Percentiles rank a stretch among this genome's conserved stretches.
Conservation (phyloP, 148 eudicot species). For the Camellia sinensis region DNA sequence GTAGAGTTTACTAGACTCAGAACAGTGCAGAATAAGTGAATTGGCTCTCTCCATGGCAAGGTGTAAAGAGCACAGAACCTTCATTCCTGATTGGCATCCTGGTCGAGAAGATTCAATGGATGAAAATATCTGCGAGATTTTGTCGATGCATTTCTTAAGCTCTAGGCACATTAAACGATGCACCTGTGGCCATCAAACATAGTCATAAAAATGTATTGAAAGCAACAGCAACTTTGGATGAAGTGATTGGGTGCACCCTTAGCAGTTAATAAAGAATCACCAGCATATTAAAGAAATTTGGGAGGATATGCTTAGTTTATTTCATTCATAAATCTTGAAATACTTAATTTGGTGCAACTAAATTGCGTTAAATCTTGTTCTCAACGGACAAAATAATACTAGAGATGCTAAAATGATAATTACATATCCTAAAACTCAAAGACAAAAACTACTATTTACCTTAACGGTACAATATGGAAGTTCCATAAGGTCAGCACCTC, state of each 20-base stretch:
- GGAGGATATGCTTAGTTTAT: neutral
- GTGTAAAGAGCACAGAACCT: neutral
- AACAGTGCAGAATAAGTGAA: neutral
- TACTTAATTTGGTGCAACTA: neutral
- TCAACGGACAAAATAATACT: neutral
- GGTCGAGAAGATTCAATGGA: conserved; percentile 11
- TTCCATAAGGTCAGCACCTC: neutral
- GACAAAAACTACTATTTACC: neutral
- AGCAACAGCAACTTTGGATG: neutral
- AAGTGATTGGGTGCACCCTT: neutral
- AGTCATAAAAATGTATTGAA: neutral
- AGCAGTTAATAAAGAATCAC: neutral
- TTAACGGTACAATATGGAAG: conserved; percentile 6
- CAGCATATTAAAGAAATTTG: neutral
- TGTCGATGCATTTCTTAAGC: neutral
- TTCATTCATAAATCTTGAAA: neutral
- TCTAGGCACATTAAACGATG: conserved; percentile 3
- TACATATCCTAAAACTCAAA: neutral
- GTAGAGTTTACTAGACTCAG: conserved; percentile 8
- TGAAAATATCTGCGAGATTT: neutral
- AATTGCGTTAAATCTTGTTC: neutral
- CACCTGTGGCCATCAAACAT: conserved; percentile 1
- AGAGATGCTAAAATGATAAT: neutral
- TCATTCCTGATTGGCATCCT: conserved; percentile 3
- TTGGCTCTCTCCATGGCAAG: conserved; percentile 1